Evolutionary conservation across 148 eudicot species (phyloP).

Genomic region (Gaultheria prostrata): DNA sequence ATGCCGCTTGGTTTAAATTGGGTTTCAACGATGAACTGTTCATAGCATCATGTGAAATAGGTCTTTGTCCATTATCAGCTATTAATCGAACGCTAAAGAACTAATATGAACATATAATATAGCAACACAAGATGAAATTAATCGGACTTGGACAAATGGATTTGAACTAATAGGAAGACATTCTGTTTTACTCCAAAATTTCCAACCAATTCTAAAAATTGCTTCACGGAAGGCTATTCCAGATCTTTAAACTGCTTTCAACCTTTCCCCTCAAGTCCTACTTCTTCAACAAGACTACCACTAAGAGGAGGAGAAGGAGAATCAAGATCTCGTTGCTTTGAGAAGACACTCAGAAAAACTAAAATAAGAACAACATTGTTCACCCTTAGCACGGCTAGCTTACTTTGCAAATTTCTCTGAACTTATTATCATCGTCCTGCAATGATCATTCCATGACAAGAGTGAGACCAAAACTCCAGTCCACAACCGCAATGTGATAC

Average conservation of each 20-base stretch:
- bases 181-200: neutral
- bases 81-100: neutral
- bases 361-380: neutral
- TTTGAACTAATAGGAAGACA: neutral
- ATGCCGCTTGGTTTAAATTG: neutral
- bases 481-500: neutral
- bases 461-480: neutral
- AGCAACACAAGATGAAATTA: neutral
- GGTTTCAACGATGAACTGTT: neutral
- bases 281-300: neutral
- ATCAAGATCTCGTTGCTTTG: conserved; percentile 3
- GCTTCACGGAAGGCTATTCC: neutral
- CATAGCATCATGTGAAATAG: neutral
- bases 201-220: conserved; percentile 1
- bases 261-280: neutral
- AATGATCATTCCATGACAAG: neutral
- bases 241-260: neutral
- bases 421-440: neutral
- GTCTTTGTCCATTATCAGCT: neutral
- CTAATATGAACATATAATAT: neutral
- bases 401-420: neutral
- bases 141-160: neutral
- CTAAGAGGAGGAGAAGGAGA: neutral
- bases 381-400: neutral
- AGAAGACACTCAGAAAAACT: neutral